These are phyloP conservation scores for Scutellaria minor DNA, from an alignment of 257 asterid species.

Conservation along the genomic window DNA sequence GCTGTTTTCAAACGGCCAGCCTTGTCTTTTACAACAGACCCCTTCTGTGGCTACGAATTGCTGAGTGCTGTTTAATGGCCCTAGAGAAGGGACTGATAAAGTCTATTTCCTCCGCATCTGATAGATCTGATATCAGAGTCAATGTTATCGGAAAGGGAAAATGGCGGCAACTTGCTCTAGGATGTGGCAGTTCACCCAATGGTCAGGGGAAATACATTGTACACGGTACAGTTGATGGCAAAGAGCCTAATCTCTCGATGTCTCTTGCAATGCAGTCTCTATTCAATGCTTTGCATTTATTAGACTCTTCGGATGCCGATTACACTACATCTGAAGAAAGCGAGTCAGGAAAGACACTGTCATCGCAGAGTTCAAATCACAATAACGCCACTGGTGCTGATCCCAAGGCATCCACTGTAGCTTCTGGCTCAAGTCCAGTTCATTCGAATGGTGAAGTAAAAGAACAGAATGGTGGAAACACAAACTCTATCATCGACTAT, in stretches of 20 bases:
- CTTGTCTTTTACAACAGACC: slow-evolving; percentile 62
- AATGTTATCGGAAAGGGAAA: slow-evolving; percentile 82
- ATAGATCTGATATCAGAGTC: slow-evolving; percentile 56
- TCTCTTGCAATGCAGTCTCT: slow-evolving; percentile 74
- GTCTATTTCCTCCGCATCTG: slow-evolving; percentile 45
- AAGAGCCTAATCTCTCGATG: slow-evolving; percentile 58
- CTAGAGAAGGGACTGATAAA: slow-evolving; percentile 72
- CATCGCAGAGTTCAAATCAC: slow-evolving; percentile 42
- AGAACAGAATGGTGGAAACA: slow-evolving; percentile 64
- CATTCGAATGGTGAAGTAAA: slow-evolving; percentile 68
- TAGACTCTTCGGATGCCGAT: slow-evolving; percentile 49
- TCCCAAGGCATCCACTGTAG: slow-evolving; percentile 37
- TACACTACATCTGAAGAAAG: slow-evolving; percentile 46
- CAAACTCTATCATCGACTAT: slow-evolving; percentile 50
- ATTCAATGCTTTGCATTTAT: slow-evolving; percentile 64
- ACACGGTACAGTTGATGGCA: slow-evolving; percentile 42
- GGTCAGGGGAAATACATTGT: slow-evolving; percentile 42
- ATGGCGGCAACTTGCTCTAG: slow-evolving; percentile 78
- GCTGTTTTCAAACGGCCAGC: slow-evolving; percentile 71
- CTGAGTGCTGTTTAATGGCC: slow-evolving; percentile 94
- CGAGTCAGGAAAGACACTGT: slow-evolving; percentile 50
- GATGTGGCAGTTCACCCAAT: slow-evolving; percentile 42
- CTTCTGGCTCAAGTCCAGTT: slow-evolving; percentile 47
- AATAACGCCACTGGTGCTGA: slow-evolving; percentile 45
- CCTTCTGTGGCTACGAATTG: slow-evolving; percentile 79